A percentile compares a stretch with the other conserved stretches of the same genome.
These are phyloP conservation scores for Botryosphaeria dothidea DNA, from an alignment of 2,329 filamentous ascomycete genomes.

Conservation along the genomic window DNA sequence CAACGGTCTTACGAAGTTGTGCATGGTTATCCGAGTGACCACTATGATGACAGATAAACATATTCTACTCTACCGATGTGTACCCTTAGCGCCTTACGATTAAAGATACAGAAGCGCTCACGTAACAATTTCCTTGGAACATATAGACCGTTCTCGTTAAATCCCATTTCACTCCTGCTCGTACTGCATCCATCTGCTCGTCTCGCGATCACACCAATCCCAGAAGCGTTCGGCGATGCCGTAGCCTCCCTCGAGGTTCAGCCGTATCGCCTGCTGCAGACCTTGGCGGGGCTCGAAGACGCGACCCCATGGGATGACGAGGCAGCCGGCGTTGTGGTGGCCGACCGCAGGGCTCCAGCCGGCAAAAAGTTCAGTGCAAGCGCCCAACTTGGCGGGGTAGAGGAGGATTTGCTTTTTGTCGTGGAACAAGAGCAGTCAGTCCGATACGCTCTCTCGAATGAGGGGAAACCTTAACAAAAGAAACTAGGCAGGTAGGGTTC, in stretches of 20 bases:
- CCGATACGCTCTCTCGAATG: no score
- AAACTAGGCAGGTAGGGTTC: background rate
- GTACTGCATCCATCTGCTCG: constrained; percentile 24
- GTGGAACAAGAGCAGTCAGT: no score
- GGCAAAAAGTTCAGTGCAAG: constrained; percentile 18
- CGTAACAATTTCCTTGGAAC: no score
- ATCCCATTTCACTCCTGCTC: background rate
- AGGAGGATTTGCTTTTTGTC: background rate
- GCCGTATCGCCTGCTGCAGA: constrained; percentile 33
- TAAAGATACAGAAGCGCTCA: no score
- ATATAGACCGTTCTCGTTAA: no score
- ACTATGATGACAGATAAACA: background rate
- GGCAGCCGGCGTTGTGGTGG: constrained; percentile 31
- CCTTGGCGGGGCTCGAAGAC: constrained; percentile 35
- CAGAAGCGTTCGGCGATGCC: constrained; percentile 42
- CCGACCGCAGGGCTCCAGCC: constrained; percentile 10
- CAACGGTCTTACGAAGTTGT: background rate
- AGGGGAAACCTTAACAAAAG: no score
- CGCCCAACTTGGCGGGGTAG: constrained; percentile 18
- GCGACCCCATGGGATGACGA: constrained; percentile 52
- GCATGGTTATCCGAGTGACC: background rate
- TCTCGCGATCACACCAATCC: constrained; percentile 43
- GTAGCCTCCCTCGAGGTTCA: constrained; percentile 39
- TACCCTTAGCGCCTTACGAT: background rate
- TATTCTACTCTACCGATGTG: background rate